Conservation (phyloP, 768 basidiomycete genomes). For the Leccinellum luteum region DNA sequence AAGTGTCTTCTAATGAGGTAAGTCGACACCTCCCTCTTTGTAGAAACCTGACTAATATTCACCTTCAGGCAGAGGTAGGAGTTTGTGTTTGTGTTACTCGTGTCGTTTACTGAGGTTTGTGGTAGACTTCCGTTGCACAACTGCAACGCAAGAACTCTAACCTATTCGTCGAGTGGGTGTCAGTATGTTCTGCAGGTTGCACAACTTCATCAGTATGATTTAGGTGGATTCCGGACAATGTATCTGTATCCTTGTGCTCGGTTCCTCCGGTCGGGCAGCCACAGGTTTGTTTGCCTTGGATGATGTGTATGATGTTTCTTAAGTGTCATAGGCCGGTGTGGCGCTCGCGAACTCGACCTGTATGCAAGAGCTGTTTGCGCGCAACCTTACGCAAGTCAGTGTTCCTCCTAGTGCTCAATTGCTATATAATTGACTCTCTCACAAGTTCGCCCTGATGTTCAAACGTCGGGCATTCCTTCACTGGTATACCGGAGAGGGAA, state of each 20-base stretch:
- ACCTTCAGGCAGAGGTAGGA: constrained; percentile 51
- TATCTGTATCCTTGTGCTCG: constrained; percentile 78
- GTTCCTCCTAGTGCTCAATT: neutral
- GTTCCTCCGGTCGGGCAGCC: constrained; percentile 81
- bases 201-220: constrained; percentile 2
- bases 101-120: constrained; percentile 6
- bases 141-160: constrained; percentile 73
- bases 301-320: constrained; percentile 4
- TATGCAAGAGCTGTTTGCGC: constrained; percentile 83
- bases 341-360: constrained; percentile 77
- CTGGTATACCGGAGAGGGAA: constrained; percentile 90
- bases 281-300: constrained; percentile 41
- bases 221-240: constrained; percentile 90
- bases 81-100: constrained; percentile 1
- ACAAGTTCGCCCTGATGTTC: constrained; percentile 76
- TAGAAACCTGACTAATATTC: neutral
- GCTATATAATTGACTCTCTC: neutral
- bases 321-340: constrained; percentile 52
- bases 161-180: constrained; percentile 74
- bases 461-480: constrained; percentile 84
- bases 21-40: constrained; percentile 23
- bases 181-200: neutral
- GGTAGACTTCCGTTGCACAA: constrained; percentile 65
- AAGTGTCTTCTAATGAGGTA: constrained; percentile 78
- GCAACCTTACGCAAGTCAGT: constrained; percentile 60